Evolutionary conservation across 345 rosid species (phyloP), one percentile per base, ranked within the genome.

Genomic region (Lepidium sativum): DNA sequence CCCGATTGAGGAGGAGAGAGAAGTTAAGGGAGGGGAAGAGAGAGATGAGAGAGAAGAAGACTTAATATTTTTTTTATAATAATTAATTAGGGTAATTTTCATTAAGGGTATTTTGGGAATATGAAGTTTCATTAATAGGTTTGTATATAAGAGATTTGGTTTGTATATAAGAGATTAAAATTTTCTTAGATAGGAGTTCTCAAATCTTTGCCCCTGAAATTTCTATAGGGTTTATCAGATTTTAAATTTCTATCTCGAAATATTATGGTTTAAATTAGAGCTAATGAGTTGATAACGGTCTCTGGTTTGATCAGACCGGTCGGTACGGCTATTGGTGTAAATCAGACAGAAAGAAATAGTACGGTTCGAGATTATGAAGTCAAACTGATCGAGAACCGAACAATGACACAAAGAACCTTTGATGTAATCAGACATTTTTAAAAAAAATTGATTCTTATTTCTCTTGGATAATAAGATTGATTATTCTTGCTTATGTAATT

Each of bases 171-270:
- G n/a, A n/a, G n/a, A n/a, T n/a, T n/a, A n/a, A n/a, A n/a, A n/a
- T n/a, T n/a, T n/a, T n/a, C n/a, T n/a, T n/a, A n/a, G n/a, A n/a
- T n/a, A n/a, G n/a, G n/a, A n/a, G n/a, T n/a, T n/a, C n/a, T n/a
- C n/a, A n/a, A n/a, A n/a, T n/a, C n/a, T n/a, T n/a, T n/a, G n/a
- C n/a, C n/a, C 61, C 70, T 16, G 78, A 23, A 33, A 41, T 49
- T 18, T 68, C 74, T 70, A 67, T 73, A 9, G 72, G 55, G 35
- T 41, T 16, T 5, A 21, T 40, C 14, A 18, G 21, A 13, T 57
- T 43, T 10, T 17, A 1, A 40, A 17, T 59, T 13, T 39, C 29
- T 4, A 23, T 12, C 44, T 20, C 63, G 15, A 6, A 32, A 33
- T 35, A 0, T 21, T 10, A 20, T 29, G 53, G 35, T 32, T 69